Conservation (phyloP, 2,329 filamentous ascomycete genomes). For the Fusarium xylarioides region DNA sequence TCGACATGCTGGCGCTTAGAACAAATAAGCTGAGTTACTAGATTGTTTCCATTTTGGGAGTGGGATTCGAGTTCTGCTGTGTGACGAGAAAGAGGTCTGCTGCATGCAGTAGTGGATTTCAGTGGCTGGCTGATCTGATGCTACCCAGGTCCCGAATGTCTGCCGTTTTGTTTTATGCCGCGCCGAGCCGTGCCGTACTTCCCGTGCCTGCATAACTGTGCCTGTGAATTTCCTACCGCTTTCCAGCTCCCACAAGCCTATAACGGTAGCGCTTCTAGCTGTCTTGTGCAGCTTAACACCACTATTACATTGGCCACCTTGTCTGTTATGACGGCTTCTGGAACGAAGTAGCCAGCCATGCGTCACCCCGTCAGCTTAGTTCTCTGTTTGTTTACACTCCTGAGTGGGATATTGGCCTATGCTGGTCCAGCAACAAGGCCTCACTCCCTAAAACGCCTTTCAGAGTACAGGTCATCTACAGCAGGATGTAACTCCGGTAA, state of each 20-base stretch:
- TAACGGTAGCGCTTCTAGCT: background rate
- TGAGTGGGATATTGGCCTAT: background rate
- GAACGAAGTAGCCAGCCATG: too few species aligned
- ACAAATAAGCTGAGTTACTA: too few species aligned
- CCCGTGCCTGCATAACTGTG: background rate
- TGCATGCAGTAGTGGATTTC: background rate
- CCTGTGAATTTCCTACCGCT: background rate
- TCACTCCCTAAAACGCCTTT: conserved; percentile 17
- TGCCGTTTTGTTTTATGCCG: too few species aligned
- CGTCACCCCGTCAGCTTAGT: background rate
- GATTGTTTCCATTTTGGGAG: too few species aligned
- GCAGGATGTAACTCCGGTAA: background rate
- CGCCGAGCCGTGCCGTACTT: background rate
- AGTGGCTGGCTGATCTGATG: background rate
- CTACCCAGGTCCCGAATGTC: background rate
- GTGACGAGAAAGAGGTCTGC: background rate
- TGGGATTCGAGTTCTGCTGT: background rate
- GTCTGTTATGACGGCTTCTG: too few species aligned
- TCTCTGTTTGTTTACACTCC: background rate
- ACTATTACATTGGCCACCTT: background rate
- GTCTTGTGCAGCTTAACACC: background rate
- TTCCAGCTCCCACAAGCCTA: background rate
- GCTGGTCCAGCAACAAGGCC: conserved; percentile 5
- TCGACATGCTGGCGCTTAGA: background rate
- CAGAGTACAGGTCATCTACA: background rate